phyloP scores from a whole-genome alignment of 2,329 filamentous ascomycete genomes.

The Trichophyton schoenleinii region DNA sequence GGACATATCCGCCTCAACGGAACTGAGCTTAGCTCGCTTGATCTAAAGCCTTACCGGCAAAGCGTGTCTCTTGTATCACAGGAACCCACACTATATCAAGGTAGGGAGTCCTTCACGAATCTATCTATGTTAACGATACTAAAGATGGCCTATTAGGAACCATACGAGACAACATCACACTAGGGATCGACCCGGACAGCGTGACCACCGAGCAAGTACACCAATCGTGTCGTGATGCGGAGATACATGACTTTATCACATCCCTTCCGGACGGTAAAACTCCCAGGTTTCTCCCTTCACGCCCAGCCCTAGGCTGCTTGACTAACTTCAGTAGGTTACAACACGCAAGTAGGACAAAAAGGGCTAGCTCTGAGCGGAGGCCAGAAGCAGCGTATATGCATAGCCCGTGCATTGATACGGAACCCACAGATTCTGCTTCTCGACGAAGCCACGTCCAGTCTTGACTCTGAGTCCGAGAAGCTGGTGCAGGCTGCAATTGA shows the following conservation, averaged over 20 bases:
- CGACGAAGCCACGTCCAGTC: slow-evolving; percentile 47
- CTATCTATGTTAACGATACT: not conserved
- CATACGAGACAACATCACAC: slow-evolving; percentile 36
- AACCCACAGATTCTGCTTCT: slow-evolving; percentile 43
- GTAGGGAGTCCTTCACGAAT: slow-evolving; percentile 14
- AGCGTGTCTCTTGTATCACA: slow-evolving; percentile 29
- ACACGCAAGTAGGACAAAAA: slow-evolving; percentile 39
- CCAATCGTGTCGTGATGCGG: slow-evolving; percentile 39
- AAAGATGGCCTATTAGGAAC: slow-evolving; percentile 12
- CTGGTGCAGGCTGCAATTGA: slow-evolving; percentile 59
- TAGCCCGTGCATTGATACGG: slow-evolving; percentile 43
- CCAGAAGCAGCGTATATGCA: slow-evolving; percentile 44
- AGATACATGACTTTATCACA: slow-evolving; percentile 42
- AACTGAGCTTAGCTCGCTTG: slow-evolving; percentile 20
- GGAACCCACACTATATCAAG: slow-evolving; percentile 35
- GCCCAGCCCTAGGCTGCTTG: not conserved
- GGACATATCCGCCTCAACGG: slow-evolving; percentile 30
- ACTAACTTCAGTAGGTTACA: slow-evolving; percentile 23
- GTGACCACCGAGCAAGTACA: slow-evolving; percentile 31
- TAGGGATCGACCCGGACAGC: slow-evolving; percentile 31
- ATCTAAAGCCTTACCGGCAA: slow-evolving; percentile 21
- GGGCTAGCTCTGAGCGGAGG: slow-evolving; percentile 41
- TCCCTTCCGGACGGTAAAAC: slow-evolving; percentile 38
- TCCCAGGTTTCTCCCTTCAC: not conserved
- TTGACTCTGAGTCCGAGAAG: slow-evolving; percentile 55